Evolutionary conservation across 2,329 filamentous ascomycete species (phyloP), one percentile per base, ranked within the genome.

Genomic region (Raffaelea deltoideospora): DNA sequence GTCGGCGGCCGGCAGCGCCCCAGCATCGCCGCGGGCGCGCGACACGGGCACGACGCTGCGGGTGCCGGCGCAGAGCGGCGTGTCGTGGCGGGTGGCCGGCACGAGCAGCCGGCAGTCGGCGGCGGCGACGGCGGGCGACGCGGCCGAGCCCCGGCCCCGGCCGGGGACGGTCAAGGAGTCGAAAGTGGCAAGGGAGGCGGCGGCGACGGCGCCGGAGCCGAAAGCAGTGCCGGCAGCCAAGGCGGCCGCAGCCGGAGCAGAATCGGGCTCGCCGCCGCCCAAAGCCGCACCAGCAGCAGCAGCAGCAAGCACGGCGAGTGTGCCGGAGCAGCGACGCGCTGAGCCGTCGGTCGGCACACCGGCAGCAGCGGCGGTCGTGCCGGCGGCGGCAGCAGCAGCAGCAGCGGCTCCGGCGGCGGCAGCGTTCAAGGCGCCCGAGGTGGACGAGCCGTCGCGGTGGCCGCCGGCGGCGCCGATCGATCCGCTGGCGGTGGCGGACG

Each of bases 11-110:
- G 39, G 57, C 28, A 48, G 50, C 33, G 57, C 57, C 40, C 57
- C 66, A 41, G 57, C 62, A 43, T 69, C 76, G 49, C 65, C 69
- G 43, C 55, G 59, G 44, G 49, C 53, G 13, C 58, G 59, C 32
- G 69, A 76, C 39, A 64, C 69, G 31, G 77, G 80, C 49, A 71
- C 76, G 53, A 76, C 80, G 51, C 72, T 95, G 48, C 86, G 72
- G 45, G 87, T 96, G 47, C 79, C 84, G 20, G 78, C 83, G 49
- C 79, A 84, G 59, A 90, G 82, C 55, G 87, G 88, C 37, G 71
- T 90, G 31, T 86, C 79, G 34, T 88, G 85, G 68, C 80, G 76
- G 50, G 69, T 87, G 13, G 68, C 80, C 10, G 72, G 81, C 38
- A 69, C 71, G 15, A 64, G 73, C 18, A 58, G 61, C 20, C 71